Conservation (phyloP, 306 rosid genomes). For the Castanopsis chinensis region DNA sequence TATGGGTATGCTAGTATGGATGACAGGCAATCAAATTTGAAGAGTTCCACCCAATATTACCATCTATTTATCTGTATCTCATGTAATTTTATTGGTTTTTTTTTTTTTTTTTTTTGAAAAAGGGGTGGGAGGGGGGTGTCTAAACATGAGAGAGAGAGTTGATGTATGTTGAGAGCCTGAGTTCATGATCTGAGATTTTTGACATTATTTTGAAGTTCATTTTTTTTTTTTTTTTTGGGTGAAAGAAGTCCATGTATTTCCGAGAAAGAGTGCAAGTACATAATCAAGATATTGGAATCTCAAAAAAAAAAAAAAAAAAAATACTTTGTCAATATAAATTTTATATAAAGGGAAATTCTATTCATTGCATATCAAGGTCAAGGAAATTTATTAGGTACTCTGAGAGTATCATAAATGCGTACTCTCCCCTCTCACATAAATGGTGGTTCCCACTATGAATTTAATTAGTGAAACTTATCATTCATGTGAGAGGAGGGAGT, state of each 20-base stretch:
- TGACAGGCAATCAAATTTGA: slow-evolving; percentile 26
- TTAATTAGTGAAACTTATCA: too few relatives aligned
- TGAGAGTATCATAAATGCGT: too few relatives aligned
- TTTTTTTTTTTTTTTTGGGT: background rate
- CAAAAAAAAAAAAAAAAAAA: too few relatives aligned
- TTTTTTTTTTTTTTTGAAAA: too few relatives aligned
- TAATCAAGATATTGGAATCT: background rate
- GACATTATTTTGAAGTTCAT: background rate
- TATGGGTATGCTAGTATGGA: slow-evolving; percentile 36
- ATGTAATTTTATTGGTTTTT: background rate
- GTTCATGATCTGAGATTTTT: background rate
- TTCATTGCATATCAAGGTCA: too few relatives aligned
- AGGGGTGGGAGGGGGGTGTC: too few relatives aligned
- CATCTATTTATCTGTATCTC: background rate
- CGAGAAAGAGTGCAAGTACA: background rate
- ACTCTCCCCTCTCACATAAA: too few relatives aligned
- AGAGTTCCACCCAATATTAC: background rate
- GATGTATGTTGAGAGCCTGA: background rate
- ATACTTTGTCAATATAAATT: background rate
- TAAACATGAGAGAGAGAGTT: background rate
- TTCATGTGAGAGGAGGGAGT: too few relatives aligned
- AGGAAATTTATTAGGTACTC: too few relatives aligned
- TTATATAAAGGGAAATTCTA: too few relatives aligned
- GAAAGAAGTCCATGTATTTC: background rate
- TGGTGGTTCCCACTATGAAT: too few relatives aligned